Evolutionary conservation across 768 basidiomycete genomes (phyloP), one percentile per base, ranked within the genome.

Genomic region (Mycena capillaripes): DNA sequence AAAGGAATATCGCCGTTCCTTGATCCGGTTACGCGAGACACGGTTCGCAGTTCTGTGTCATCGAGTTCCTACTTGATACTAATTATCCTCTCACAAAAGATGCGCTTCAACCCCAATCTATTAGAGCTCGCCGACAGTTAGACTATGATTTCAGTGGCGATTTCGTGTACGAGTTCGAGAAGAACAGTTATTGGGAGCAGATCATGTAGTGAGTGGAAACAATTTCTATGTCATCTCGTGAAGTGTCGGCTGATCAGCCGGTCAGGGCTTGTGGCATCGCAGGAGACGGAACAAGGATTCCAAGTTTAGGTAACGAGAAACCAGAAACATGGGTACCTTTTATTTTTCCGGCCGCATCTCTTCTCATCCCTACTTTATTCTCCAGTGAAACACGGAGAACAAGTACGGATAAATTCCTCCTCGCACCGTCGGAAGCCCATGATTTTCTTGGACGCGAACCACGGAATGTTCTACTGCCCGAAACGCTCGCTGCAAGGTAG

Each of bases 91-190:
- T 6, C n/a, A 16, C 16, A n/a, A 16, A 30, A 95, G 93, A 95
- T 97, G 92, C 90, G 92, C 27, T 97, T 97, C 81, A 97, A 97
- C 78, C 95, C 96, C 5, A 88, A 95, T 75, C 85, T 97, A 7
- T 80, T 87, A 44, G 93, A 95, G 70, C 89, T 97, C 52, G 86
- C 96, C 25, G 93, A 95, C 95, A 97, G 66, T 88, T 97, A 11
- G 95, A 96, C 78, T 88, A 90, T 1, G 94, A 94, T 74, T 95
- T 96, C 79, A 95, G 94, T 17, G 95, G 95, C 1, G 87, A 91
- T 3, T 89, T 91, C 79, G 87, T 89, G 68, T 95, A 87, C 73
- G 86, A 94, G 76, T 97, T 93, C 78, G 91, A 96, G 68, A 87
- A 89, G 17, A 84, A 89, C 40, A 87, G 83, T 42, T 96, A n/a